These are phyloP conservation scores for Funneliformis mosseae DNA, from an alignment of 192 early-diverging fungal genomes.

Conservation along the genomic window DNA sequence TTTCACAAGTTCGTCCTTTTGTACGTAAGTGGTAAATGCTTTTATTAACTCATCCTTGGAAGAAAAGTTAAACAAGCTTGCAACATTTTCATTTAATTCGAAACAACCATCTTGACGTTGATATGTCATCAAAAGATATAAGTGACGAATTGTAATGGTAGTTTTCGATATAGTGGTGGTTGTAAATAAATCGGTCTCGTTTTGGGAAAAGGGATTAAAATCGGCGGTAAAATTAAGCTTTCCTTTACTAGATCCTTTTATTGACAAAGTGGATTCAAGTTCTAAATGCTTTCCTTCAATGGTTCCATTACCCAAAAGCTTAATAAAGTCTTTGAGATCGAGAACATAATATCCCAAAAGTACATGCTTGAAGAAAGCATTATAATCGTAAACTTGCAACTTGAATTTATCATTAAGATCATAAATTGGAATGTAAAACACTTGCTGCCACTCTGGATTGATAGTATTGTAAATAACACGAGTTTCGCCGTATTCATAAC, in stretches of 20 bases:
- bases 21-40: neutral
- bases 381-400: slow-evolving; percentile 80
- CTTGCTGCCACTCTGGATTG: slow-evolving; percentile 91
- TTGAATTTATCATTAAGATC: slow-evolving; percentile 64
- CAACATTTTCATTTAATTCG: neutral
- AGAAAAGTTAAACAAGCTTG: slow-evolving; percentile 22
- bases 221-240: slow-evolving; percentile 53
- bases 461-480: slow-evolving; percentile 78
- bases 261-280: neutral
- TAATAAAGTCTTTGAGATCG: slow-evolving; percentile 58
- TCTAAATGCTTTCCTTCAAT: slow-evolving; percentile 18
- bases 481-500: slow-evolving; percentile 70
- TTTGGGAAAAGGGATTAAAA: slow-evolving; percentile 51
- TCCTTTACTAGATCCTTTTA: slow-evolving; percentile 61
- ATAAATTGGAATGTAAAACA: slow-evolving; percentile 82
- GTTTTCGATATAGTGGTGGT: neutral
- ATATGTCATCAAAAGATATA: slow-evolving; percentile 7
- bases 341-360: slow-evolving; percentile 67
- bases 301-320: slow-evolving; percentile 45
- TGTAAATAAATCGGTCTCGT: neutral
- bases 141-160: neutral
- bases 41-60: slow-evolving; percentile 1
- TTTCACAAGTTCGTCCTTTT: neutral
- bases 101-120: slow-evolving; percentile 29
- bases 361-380: slow-evolving; percentile 76